A percentile compares a stretch with the other conserved stretches of the same genome.
Conservation (phyloP, 2,329 filamentous ascomycete species). For the Nectriaceae sp. region DNA sequence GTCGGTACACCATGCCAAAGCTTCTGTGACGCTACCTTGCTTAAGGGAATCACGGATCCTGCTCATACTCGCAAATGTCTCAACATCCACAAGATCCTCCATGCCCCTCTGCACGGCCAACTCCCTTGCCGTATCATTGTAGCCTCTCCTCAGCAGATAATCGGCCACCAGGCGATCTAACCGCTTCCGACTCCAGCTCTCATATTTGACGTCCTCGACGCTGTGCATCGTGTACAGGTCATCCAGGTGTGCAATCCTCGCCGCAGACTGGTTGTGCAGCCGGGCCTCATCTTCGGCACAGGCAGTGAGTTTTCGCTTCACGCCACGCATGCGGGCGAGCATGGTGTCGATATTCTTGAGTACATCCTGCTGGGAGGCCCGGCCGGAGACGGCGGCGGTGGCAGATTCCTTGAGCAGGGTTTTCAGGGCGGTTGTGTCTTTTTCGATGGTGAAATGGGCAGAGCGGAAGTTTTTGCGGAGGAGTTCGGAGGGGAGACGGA, state of each 20-base stretch:
- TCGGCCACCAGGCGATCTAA: constrained; percentile 89
- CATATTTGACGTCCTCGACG: constrained; percentile 90
- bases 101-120: constrained; percentile 77
- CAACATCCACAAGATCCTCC: constrained; percentile 80
- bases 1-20: constrained; percentile 86
- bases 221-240: constrained; percentile 78
- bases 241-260: constrained; percentile 78
- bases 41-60: constrained; percentile 74
- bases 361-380: constrained; percentile 67
- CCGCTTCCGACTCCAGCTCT: constrained; percentile 80
- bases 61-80: constrained; percentile 83
- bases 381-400: constrained; percentile 65
- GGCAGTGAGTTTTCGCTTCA: constrained; percentile 82
- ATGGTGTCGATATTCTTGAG: constrained; percentile 81
- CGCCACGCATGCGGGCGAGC: constrained; percentile 78
- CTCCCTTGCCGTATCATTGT: constrained; percentile 72
- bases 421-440: constrained; percentile 65
- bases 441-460: constrained; percentile 75
- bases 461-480: constrained; percentile 92
- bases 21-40: constrained; percentile 72
- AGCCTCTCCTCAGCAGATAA: constrained; percentile 84
- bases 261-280: constrained; percentile 73
- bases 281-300: constrained; percentile 78
- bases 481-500: constrained; percentile 90
- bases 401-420: constrained; percentile 63